phyloP scores from a whole-genome alignment of 1,139 yeast genomes.

The Sugiyamaella pinicola region DNA sequence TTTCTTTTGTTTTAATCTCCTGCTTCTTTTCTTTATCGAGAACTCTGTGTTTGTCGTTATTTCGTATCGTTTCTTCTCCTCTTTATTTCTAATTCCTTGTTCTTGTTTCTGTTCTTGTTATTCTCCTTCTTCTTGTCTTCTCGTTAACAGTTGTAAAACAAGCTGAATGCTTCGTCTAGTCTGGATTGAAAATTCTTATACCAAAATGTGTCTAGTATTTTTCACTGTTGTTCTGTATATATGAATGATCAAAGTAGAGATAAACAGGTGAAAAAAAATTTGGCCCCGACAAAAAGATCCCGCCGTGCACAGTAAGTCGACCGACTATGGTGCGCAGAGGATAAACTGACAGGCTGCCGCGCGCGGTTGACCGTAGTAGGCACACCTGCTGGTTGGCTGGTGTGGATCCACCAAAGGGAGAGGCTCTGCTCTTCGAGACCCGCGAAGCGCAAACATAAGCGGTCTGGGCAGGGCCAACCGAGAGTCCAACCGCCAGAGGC shows the following conservation, averaged over 20 bases:
- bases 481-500: conserved; percentile 4
- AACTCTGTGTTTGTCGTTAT: background rate
- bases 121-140: background rate
- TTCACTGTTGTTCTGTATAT: background rate
- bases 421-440: no score
- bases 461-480: conserved; percentile 4
- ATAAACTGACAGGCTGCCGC: no score
- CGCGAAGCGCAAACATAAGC: background rate
- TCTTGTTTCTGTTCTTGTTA: background rate
- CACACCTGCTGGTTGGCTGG: no score
- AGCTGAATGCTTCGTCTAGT: no score
- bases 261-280: background rate
- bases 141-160: background rate
- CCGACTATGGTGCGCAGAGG: background rate
- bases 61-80: background rate
- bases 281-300: background rate
- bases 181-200: background rate
- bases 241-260: background rate
- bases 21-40: no score
- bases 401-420: no score
- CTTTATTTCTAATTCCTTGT: background rate
- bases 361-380: no score
- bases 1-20: no score
- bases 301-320: background rate
- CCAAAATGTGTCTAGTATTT: background rate